These are phyloP conservation scores for Dendrobium huoshanense DNA, from an alignment of 106 monocot genomes.

Conservation along the genomic window DNA sequence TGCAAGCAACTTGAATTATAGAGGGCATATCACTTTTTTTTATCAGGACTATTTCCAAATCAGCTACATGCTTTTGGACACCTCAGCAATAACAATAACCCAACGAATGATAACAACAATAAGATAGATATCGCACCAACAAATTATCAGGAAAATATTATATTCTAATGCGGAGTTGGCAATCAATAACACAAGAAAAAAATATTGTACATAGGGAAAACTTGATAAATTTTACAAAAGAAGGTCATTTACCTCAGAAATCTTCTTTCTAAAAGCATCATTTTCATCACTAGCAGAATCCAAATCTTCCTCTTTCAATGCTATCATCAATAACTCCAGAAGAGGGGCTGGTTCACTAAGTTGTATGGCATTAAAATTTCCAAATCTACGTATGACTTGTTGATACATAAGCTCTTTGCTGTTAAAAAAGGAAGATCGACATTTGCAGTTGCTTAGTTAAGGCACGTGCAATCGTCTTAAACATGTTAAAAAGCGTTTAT, in stretches of 20 bases:
- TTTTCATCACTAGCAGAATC: conserved; percentile 35
- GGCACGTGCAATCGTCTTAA: not conserved
- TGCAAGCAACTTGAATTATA: not conserved
- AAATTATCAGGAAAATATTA: not conserved
- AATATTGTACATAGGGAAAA: not conserved
- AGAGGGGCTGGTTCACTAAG: conserved; percentile 92
- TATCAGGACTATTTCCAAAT: not conserved
- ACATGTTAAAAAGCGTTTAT: not conserved
- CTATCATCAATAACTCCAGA: conserved; percentile 71
- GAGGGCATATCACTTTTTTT: not conserved
- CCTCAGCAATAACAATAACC: not conserved
- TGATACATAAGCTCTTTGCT: conserved; percentile 99
- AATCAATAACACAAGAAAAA: not conserved
- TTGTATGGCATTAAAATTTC: conserved; percentile 92
- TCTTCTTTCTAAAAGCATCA: conserved; percentile 52
- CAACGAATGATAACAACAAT: not conserved
- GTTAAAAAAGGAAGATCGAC: conserved; percentile 13
- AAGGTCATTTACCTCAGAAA: conserved; percentile 52
- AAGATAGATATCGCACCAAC: not conserved
- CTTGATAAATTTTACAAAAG: not conserved
- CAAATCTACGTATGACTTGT: conserved; percentile 77
- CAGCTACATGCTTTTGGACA: not conserved
- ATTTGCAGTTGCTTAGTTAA: not conserved
- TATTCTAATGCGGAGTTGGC: not conserved
- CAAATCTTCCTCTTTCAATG: conserved; percentile 74